Percentiles rank a stretch among this genome's conserved stretches.
These are phyloP conservation scores for Suhomyces sp. DNA, from an alignment of 805 yeast genomes.

Conservation along the genomic window DNA sequence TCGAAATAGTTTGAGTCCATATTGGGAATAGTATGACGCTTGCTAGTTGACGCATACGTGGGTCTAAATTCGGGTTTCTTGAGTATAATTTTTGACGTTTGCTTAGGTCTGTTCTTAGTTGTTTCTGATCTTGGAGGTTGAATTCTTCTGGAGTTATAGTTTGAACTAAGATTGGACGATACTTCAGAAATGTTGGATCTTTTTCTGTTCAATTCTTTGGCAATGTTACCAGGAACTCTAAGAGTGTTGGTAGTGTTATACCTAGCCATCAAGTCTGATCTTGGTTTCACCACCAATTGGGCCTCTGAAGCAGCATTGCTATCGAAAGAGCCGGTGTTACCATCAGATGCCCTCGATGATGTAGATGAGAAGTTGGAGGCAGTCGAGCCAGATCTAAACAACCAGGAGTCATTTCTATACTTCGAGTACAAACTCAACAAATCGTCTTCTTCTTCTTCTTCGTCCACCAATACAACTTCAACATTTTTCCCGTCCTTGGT, in stretches of 20 bases:
- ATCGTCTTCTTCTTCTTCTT: conserved; percentile 28
- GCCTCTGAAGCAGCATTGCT: conserved; percentile 20
- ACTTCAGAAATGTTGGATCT: conserved; percentile 8
- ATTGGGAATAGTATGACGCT: conserved; percentile 10
- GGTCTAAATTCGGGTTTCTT: conserved; percentile 1
- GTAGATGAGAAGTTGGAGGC: conserved; percentile 18
- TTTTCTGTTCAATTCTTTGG: conserved; percentile 1
- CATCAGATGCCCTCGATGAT: conserved; percentile 7
- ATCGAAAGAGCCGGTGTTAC: conserved; percentile 19
- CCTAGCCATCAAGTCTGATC: background rate
- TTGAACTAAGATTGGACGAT: conserved; percentile 16
- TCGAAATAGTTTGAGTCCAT: conserved; percentile 34
- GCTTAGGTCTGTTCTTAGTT: background rate
- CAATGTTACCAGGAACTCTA: conserved; percentile 1
- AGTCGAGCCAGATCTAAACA: conserved; percentile 24
- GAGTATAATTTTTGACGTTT: background rate
- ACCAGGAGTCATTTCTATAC: conserved; percentile 30
- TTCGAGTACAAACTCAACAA: conserved; percentile 43
- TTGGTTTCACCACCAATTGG: conserved; percentile 14
- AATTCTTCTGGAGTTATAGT: conserved; percentile 22
- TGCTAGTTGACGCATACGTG: conserved; percentile 1
- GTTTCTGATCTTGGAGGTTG: conserved; percentile 12
- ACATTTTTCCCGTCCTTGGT: conserved; percentile 38
- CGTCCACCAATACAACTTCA: conserved; percentile 45
- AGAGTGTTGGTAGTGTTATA: conserved; percentile 3